Evolutionary conservation across 352 stramenopile species (phyloP).

Genomic region (Pythium rhizo-oryzae): DNA sequence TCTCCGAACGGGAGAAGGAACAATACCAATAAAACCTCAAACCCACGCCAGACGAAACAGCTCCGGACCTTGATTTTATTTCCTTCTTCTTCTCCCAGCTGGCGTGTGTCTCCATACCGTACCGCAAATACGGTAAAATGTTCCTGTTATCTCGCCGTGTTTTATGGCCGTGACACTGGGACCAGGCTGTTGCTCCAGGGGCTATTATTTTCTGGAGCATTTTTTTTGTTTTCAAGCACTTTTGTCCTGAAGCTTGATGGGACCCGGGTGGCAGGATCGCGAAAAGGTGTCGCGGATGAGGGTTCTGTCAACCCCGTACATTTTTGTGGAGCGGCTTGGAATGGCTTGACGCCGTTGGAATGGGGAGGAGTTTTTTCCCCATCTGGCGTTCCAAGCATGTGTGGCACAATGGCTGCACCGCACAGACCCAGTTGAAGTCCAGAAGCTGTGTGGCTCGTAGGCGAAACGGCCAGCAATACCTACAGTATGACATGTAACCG

Average conservation of each 20-base stretch:
- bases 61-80: slow-evolving; percentile 8
- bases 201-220: not conserved
- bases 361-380: not conserved
- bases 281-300: not conserved
- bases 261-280: slow-evolving; percentile 1
- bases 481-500: slow-evolving; percentile 16
- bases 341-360: slow-evolving; percentile 5
- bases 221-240: slow-evolving; percentile 6
- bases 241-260: slow-evolving; percentile 6
- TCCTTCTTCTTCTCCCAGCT: slow-evolving; percentile 13
- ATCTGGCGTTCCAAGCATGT: slow-evolving; percentile 7
- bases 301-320: slow-evolving; percentile 9
- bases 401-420: not conserved
- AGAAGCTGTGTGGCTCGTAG: not conserved
- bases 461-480: slow-evolving; percentile 13
- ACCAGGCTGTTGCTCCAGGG: not conserved
- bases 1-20: slow-evolving; percentile 15
- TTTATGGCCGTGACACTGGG: not conserved
- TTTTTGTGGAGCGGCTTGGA: not conserved
- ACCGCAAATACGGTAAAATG: slow-evolving; percentile 2
- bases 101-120: slow-evolving; percentile 18
- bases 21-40: slow-evolving; percentile 16
- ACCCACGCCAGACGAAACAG: slow-evolving; percentile 9
- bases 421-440: slow-evolving; percentile 17
- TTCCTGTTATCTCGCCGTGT: not conserved